phyloP scores from a whole-genome alignment of 305 asterid species.

The Euphrasia arctica region DNA sequence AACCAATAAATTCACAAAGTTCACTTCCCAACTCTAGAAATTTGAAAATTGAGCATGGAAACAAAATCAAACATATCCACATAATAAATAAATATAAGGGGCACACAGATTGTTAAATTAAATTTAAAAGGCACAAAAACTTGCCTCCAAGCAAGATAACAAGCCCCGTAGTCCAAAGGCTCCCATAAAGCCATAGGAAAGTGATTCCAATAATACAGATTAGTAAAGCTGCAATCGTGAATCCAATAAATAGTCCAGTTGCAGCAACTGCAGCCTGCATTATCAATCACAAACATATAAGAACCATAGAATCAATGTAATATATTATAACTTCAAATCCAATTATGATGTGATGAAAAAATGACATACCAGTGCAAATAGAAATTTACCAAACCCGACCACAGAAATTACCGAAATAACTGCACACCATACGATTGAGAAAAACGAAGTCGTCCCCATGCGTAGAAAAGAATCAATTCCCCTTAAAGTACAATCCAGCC shows the following conservation, averaged over 20 bases:
- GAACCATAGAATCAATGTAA: constrained; percentile 12
- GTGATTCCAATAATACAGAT: constrained; percentile 41
- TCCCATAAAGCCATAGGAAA: constrained; percentile 79
- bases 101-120: constrained; percentile 15
- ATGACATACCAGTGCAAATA: constrained; percentile 62
- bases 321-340: background rate
- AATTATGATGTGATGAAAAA: constrained; percentile 15
- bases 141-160: constrained; percentile 71
- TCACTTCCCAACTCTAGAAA: background rate
- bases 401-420: constrained; percentile 66
- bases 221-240: constrained; percentile 52
- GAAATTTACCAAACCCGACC: constrained; percentile 63
- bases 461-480: constrained; percentile 84
- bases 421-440: constrained; percentile 83
- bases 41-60: background rate
- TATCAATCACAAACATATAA: constrained; percentile 23
- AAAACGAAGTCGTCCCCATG: constrained; percentile 89
- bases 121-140: constrained; percentile 11
- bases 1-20: background rate
- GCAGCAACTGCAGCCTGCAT: constrained; percentile 62
- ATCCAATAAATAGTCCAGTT: constrained; percentile 62
- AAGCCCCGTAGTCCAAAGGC: constrained; percentile 80
- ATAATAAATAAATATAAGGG: background rate
- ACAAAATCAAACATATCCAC: background rate
- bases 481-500: constrained; percentile 89